Evolutionary conservation across 352 stramenopile species (phyloP), one percentile per base, ranked within the genome.

Genomic region (Thraustochytrium sp.): DNA sequence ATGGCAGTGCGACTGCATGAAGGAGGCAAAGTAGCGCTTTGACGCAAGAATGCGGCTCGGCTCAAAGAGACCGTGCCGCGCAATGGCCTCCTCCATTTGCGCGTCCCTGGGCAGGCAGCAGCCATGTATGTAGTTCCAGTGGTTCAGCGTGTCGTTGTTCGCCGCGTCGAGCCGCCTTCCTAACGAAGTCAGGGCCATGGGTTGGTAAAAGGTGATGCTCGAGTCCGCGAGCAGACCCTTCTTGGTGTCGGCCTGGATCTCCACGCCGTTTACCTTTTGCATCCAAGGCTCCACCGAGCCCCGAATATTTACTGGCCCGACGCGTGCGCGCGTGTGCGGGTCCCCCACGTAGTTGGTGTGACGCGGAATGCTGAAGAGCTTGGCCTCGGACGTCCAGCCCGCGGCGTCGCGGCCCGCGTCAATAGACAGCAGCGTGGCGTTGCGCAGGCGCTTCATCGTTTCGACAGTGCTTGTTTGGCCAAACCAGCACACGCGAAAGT

Each of bases 401-500:
- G 63, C 13, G 9, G 16, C 31, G 26, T 49, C n/a, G 31, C 63
- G 9, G 23, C 21, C 9, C 21, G 16, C 13, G 36, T 3, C 26
- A n/a, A 73, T 18, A n/a, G n/a, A n/a, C n/a, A n/a, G n/a, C 61
- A 48, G 9, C 2, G 37, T 55, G 23, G 62, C 62, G 23, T 54
- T 54, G 38, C n/a, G 38, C 38, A 75, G 21, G 5, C 40, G 3
- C n/a, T 56, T 53, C 16, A 75, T 51, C 13, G 40, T 75, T 18
- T 51, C 3, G 2, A 75, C 26, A 16, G 53, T 4, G 62, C 62
- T 51, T 21, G 62, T 54, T 26, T 51, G 36, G 1, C 62, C 62
- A 53, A 55, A 75, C 37, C 36, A 75, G 38, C 62, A 75, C 16
- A 75, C 2, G 23, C 62, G 36, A 75, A 75, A 51, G 40, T 75